Evolutionary conservation across 495 filamentous ascomycete genomes (phyloP).

Genomic region (Xylaria castorea): DNA sequence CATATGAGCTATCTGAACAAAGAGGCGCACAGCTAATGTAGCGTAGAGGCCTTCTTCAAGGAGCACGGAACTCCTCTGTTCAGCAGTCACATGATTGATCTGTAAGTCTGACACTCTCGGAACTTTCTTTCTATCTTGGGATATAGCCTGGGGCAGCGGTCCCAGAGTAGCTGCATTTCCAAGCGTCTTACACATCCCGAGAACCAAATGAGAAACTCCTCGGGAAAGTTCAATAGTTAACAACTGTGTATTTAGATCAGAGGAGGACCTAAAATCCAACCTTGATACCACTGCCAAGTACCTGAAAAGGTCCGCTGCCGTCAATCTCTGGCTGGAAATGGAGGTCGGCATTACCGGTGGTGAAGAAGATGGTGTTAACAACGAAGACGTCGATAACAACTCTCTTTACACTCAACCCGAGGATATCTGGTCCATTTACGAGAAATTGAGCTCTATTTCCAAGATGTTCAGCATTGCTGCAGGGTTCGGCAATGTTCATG

Average conservation of each 20-base stretch:
- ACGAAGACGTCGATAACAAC: conserved; percentile 89
- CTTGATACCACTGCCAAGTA: conserved; percentile 89
- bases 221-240: conserved; percentile 1
- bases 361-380: conserved; percentile 94
- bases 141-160: background rate
- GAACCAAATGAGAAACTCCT: background rate
- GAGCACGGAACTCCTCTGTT: conserved; percentile 90
- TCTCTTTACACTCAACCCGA: conserved; percentile 97
- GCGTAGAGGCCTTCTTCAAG: conserved; percentile 93
- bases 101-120: conserved; percentile 45
- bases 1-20: too few relatives aligned
- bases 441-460: conserved; percentile 78
- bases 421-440: conserved; percentile 89
- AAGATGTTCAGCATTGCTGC: conserved; percentile 98
- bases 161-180: background rate
- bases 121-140: background rate
- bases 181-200: background rate
- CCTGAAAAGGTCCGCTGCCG: conserved; percentile 85
- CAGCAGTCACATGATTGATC: conserved; percentile 96
- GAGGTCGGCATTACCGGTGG: conserved; percentile 95
- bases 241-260: conserved; percentile 48
- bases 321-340: conserved; percentile 99
- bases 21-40: conserved; percentile 37
- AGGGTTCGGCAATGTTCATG: conserved; percentile 98
- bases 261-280: conserved; percentile 89